phyloP scores from a whole-genome alignment of 2,329 filamentous ascomycete species.

The Parascedosporium putredinis region DNA sequence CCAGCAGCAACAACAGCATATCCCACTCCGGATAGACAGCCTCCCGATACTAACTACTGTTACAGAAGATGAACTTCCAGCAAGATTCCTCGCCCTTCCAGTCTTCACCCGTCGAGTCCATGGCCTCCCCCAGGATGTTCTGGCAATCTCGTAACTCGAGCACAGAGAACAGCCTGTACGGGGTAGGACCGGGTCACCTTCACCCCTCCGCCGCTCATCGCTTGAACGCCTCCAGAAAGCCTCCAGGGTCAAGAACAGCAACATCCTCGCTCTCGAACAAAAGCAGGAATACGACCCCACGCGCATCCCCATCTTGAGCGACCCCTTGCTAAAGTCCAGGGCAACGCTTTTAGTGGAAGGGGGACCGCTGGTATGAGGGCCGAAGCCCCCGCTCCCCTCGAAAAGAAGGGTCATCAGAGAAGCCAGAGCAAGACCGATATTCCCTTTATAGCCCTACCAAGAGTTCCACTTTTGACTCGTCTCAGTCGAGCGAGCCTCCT shows the following conservation, averaged over 20 bases:
- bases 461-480: neutral
- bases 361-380: slow-evolving; percentile 43
- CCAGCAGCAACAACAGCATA: neutral
- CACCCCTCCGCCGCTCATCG: slow-evolving; percentile 72
- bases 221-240: slow-evolving; percentile 93
- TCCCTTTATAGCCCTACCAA: slow-evolving; percentile 43
- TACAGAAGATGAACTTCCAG: slow-evolving; percentile 55
- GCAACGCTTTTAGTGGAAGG: slow-evolving; percentile 55
- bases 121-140: slow-evolving; percentile 73
- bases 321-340: slow-evolving; percentile 67
- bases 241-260: slow-evolving; percentile 95
- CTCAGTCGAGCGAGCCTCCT: slow-evolving; percentile 17
- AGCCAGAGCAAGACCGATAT: slow-evolving; percentile 52
- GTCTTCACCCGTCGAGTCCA: slow-evolving; percentile 61
- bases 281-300: slow-evolving; percentile 87
- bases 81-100: slow-evolving; percentile 77
- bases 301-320: slow-evolving; percentile 69
- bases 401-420: slow-evolving; percentile 32
- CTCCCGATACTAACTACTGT: slow-evolving; percentile 20
- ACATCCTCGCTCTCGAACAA: slow-evolving; percentile 86
- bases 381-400: slow-evolving; percentile 25
- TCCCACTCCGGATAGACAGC: no score
- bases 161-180: slow-evolving; percentile 59
- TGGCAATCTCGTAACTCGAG: slow-evolving; percentile 72
- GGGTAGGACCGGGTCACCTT: slow-evolving; percentile 51